Evolutionary conservation across 1,139 yeast species (phyloP), one percentile per base, ranked within the genome.

Genomic region (Groenewaldozyma auringiensis): DNA sequence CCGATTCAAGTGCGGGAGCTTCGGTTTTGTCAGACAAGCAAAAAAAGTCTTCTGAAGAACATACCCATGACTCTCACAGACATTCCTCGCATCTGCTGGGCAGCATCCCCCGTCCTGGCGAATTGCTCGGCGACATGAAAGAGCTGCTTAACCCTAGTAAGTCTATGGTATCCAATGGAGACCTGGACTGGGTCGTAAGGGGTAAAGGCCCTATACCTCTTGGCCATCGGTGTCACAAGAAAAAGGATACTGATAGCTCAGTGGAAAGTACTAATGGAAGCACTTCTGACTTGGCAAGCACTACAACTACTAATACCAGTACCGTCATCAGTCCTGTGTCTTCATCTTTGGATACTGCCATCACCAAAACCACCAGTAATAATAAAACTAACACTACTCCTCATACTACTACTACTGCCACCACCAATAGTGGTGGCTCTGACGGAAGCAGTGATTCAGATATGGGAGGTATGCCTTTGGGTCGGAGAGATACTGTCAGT

Each of bases 111-210:
- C 29, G 11, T 25, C 29, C 6, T 25, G 29, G 29, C 9, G 9
- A 25, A 8, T 11, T 11, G 29, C 11, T 25, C 29, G 11, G 11
- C 11, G 29, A 25, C 11, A 8, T 25, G 29, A 25, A 25, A 11
- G 29, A 25, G 13, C 20, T 33, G 18, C 42, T 41, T 18, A 47
- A 37, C 36, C 44, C 44, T 3, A 21, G 27, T 14, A 29, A 43
- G 32, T 63, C 65, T 4, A 84, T 84, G 3, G 84, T 79, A 3
- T 69, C 83, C 42, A 79, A 80, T 57, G 81, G 82, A 37, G 87
- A 81, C 58, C 85, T 81, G 13, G 88, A 81, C 55, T 81, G 89
- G 89, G 64, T 81, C 21, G 81, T 81, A 56, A 66, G 86, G 50
- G 51, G 51, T 9, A 35, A 35, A 20, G 38, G 25, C 13, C 25